Evolutionary conservation across 2,329 filamentous ascomycete species (phyloP), one percentile per base, ranked within the genome.

Genomic region (Fusarium euwallaceae): DNA sequence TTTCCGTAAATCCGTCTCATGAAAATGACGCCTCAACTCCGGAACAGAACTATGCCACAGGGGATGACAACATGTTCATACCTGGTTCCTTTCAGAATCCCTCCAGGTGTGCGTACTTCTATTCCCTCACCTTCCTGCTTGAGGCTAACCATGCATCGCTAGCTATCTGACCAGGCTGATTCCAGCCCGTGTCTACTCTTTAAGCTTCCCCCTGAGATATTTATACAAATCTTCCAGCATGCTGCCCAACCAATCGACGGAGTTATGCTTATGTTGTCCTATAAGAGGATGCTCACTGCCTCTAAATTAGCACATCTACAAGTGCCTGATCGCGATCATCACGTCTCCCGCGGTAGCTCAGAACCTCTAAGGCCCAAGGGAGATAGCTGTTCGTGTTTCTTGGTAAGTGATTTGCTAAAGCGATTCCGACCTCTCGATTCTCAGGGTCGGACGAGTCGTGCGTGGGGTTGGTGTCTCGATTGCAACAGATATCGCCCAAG

Each of bases 181-280:
- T 10, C 24, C 22, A 53, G 20, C 29, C 68, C 41, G 17, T 60
- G 72, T 36, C 34, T 67, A 0, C 62, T 80, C 9, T 62, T 77
- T 24, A 69, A 43, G n/a, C 66, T 81, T 2, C 80, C 80, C 10
- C 63, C 73, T 17, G 80, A 81, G 32, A 74, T 80, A 53, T 64
- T 81, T n/a, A 61, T 71, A 27, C 68, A 74, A 5, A 76, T 81
- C 41, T 77, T 77, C 43, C 41, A 58, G 4, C 66, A 76, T 17
- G 63, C 71, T 16, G 63, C 71, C 9, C 34, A 51, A 6, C 36
- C 55, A 24, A 55, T 66, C 16, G 75, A 79, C 55, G 63, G 58
- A 34, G 58, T 77, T 16, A 63, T 70, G 61, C 67, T 79, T 24
- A 75, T 66, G 10, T 64, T 75, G 64, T 74, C 69, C 29, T 79